Evolutionary conservation across 106 monocot genomes (phyloP).

Genomic region (Allium sativum): DNA sequence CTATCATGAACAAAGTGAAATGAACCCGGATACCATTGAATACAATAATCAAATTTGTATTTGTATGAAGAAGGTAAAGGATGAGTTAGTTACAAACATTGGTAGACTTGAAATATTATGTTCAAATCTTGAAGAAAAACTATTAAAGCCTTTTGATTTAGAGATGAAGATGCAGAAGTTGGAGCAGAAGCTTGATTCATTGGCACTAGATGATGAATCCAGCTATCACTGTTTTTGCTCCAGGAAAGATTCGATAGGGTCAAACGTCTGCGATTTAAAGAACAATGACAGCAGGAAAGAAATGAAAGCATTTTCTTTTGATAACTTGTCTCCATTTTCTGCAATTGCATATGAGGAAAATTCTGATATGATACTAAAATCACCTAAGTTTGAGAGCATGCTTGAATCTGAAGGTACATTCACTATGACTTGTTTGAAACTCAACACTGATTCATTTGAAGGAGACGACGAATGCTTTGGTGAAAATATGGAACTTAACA

Average conservation of each 20-base stretch:
- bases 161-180: conserved; percentile 54
- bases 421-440: too few relatives aligned
- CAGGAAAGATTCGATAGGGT: conserved; percentile 19
- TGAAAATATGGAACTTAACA: too few relatives aligned
- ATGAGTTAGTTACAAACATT: conserved; percentile 54
- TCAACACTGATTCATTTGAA: too few relatives aligned
- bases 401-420: too few relatives aligned
- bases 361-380: too few relatives aligned
- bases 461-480: too few relatives aligned
- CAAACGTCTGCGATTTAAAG: conserved; percentile 25
- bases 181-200: conserved; percentile 45
- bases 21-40: conserved; percentile 11
- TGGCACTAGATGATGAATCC: conserved; percentile 17
- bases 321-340: too few relatives aligned
- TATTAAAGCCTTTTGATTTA: conserved; percentile 60
- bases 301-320: too few relatives aligned
- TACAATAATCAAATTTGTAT: conserved; percentile 10
- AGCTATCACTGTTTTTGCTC: conserved; percentile 13
- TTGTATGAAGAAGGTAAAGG: conserved; percentile 41
- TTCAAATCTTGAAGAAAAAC: conserved; percentile 59
- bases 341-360: too few relatives aligned
- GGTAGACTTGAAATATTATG: conserved; percentile 57
- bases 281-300: background rate
- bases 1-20: background rate
- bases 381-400: too few relatives aligned